A percentile compares a stretch with the other conserved stretches of the same genome.
Evolutionary conservation across 2,329 filamentous ascomycete species (phyloP).

Genomic region (Metarhizium sp.): DNA sequence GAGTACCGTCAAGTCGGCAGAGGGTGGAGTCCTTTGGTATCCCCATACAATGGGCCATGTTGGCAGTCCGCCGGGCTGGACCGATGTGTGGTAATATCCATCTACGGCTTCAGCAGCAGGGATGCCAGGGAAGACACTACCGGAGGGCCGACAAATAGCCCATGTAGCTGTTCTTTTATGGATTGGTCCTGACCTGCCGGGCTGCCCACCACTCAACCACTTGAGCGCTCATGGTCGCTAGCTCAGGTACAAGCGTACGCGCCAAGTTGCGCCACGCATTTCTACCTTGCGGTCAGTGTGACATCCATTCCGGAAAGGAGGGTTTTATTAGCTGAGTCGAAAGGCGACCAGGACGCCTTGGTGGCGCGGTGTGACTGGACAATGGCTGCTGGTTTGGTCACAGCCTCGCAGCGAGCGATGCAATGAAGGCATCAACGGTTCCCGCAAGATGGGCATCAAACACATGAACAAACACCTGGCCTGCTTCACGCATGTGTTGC

Average conservation of each 20-base stretch:
- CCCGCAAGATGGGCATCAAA: background rate
- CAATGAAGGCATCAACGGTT: too few species aligned
- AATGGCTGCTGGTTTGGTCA: too few species aligned
- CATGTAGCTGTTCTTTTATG: background rate
- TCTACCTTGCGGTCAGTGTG: background rate
- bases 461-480: background rate
- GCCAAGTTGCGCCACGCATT: slow-evolving; percentile 2
- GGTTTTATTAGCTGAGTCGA: background rate
- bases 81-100: too few species aligned
- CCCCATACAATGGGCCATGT: too few species aligned
- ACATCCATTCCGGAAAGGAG: background rate
- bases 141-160: background rate
- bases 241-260: slow-evolving; percentile 4
- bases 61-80: too few species aligned
- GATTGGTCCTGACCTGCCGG: background rate
- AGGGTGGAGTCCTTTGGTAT: too few species aligned
- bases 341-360: background rate
- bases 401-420: too few species aligned
- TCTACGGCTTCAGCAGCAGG: background rate
- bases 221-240: background rate
- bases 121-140: background rate
- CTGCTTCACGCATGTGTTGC: background rate
- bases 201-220: too few species aligned
- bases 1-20: too few species aligned
- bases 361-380: background rate